These are phyloP conservation scores for Xylariaceae sp. DNA, from an alignment of 2,329 filamentous ascomycete genomes.

Conservation along the genomic window DNA sequence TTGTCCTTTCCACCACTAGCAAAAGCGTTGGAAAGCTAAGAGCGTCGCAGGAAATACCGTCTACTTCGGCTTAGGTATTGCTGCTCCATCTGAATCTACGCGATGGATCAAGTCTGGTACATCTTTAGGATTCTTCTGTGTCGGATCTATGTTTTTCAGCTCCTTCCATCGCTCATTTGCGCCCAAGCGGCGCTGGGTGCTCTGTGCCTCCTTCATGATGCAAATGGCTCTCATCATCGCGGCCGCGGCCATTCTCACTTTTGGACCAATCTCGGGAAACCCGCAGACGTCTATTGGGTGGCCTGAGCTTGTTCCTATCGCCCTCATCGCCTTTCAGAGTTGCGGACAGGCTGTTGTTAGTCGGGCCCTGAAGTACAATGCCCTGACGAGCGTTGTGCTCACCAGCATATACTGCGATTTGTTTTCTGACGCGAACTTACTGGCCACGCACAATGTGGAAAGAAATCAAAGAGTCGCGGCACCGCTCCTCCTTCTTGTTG, in stretches of 20 bases:
- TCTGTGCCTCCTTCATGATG: constrained; percentile 53
- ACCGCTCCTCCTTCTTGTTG: constrained; percentile 45
- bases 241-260: constrained; percentile 52
- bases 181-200: constrained; percentile 60
- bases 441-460: constrained; percentile 43
- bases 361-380: constrained; percentile 63
- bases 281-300: constrained; percentile 47
- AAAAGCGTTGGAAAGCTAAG: too few species aligned
- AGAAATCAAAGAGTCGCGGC: constrained; percentile 49
- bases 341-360: constrained; percentile 76
- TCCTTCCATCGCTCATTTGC: constrained; percentile 62
- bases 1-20: too few species aligned
- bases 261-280: constrained; percentile 37
- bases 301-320: constrained; percentile 63
- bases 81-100: constrained; percentile 48
- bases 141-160: constrained; percentile 69
- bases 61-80: constrained; percentile 71
- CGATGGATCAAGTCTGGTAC: constrained; percentile 70
- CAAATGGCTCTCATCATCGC: constrained; percentile 48
- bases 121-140: constrained; percentile 66
- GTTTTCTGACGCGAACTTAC: constrained; percentile 59
- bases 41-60: constrained; percentile 62
- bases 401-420: constrained; percentile 81
- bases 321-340: constrained; percentile 70
- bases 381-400: constrained; percentile 72